Percentiles rank a stretch among this genome's conserved stretches.
Conservation (phyloP, 2,329 filamentous ascomycete species). For the Clonostachys solani region DNA sequence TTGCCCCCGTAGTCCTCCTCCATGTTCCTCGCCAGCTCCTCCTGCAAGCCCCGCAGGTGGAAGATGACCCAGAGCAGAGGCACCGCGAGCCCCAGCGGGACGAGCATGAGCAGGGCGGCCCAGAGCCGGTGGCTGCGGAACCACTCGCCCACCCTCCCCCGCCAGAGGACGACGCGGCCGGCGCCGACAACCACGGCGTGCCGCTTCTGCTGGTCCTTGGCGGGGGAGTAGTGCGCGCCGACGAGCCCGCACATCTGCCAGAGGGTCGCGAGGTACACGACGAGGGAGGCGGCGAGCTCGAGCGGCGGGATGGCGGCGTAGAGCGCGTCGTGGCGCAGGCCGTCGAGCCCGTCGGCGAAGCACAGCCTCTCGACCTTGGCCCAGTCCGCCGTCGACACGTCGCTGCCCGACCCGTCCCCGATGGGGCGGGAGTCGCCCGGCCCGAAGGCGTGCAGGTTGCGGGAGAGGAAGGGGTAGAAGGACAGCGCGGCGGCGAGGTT, state of each 20-base stretch:
- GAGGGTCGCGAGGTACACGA: background rate
- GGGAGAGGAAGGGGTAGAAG: slow-evolving; percentile 15
- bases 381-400: background rate
- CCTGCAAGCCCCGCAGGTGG: background rate
- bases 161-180: background rate
- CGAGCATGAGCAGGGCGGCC: background rate
- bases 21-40: background rate
- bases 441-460: slow-evolving; percentile 12
- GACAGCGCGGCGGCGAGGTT: slow-evolving; percentile 6
- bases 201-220: background rate
- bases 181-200: background rate
- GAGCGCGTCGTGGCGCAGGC: background rate
- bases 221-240: background rate
- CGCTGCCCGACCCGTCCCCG: slow-evolving; percentile 3
- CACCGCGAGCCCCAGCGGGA: background rate
- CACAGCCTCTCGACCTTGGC: background rate
- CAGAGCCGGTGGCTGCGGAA: background rate
- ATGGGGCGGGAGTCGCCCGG: slow-evolving; percentile 1
- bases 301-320: background rate
- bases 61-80: slow-evolving; percentile 1
- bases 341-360: background rate
- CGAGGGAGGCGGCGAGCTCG: background rate
- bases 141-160: background rate
- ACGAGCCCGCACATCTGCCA: background rate
- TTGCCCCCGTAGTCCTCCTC: background rate